Evolutionary conservation across 2,329 filamentous ascomycete species (phyloP).

Genomic region (Eutypa lata): DNA sequence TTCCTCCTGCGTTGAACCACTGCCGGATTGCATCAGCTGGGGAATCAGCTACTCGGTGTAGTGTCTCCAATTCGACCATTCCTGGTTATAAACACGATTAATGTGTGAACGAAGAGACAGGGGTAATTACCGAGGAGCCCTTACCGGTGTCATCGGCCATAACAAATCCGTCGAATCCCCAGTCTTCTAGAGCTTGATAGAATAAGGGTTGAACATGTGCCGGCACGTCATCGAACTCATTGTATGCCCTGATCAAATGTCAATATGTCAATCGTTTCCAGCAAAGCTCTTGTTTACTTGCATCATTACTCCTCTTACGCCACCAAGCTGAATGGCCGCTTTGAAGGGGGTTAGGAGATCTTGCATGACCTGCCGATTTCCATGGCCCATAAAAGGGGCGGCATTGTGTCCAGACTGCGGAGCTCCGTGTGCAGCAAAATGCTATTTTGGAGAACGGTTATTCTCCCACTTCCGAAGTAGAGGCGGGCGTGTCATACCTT

Average conservation of each 20-base stretch:
- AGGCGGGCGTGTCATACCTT: slow-evolving; percentile 25
- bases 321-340: slow-evolving; percentile 38
- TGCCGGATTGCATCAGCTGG: slow-evolving; percentile 38
- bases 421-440: slow-evolving; percentile 42
- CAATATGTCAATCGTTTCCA: not conserved
- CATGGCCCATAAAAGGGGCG: slow-evolving; percentile 41
- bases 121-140: not conserved
- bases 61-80: slow-evolving; percentile 29
- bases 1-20: slow-evolving; percentile 42
- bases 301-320: slow-evolving; percentile 43
- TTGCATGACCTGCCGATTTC: slow-evolving; percentile 39
- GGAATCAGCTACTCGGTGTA: slow-evolving; percentile 35
- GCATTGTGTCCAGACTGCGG: slow-evolving; percentile 40
- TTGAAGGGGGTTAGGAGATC: slow-evolving; percentile 42
- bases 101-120: not conserved
- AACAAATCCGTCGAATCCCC: slow-evolving; percentile 39
- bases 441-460: slow-evolving; percentile 20
- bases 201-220: slow-evolving; percentile 36
- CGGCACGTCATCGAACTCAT: slow-evolving; percentile 39
- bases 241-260: slow-evolving; percentile 30
- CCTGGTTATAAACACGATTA: slow-evolving; percentile 16
- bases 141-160: slow-evolving; percentile 40
- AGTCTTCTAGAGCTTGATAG: slow-evolving; percentile 34
- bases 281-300: slow-evolving; percentile 9
- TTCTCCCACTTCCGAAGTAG: not conserved